These are phyloP conservation scores for Fonsecaea pedrosoi DNA, from an alignment of 2,329 filamentous ascomycete species.

Conservation along the genomic window DNA sequence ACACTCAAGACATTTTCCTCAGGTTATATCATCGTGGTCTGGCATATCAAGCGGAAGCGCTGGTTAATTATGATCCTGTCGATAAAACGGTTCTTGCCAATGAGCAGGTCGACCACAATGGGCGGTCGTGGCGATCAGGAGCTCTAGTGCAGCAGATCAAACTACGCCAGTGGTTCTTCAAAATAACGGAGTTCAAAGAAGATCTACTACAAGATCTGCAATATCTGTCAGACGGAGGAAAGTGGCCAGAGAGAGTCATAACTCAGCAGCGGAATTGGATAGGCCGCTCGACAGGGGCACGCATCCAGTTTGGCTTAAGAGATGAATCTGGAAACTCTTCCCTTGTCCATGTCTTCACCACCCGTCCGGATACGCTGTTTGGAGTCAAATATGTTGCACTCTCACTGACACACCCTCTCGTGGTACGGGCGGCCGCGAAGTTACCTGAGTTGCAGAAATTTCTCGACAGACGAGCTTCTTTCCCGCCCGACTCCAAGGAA, in stretches of 20 bases:
- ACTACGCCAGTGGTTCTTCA: constrained; percentile 91
- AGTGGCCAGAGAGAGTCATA: constrained; percentile 83
- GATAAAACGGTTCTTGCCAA: constrained; percentile 91
- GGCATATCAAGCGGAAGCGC: constrained; percentile 80
- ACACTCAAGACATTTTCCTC: constrained; percentile 85
- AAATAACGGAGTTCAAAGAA: constrained; percentile 79
- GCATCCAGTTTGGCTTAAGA: constrained; percentile 71
- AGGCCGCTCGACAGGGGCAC: constrained; percentile 76
- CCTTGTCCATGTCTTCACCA: constrained; percentile 74
- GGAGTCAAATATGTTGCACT: constrained; percentile 86
- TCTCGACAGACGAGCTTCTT: constrained; percentile 61
- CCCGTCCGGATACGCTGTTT: constrained; percentile 83
- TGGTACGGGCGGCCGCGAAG: constrained; percentile 64
- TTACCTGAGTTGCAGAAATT: constrained; percentile 72
- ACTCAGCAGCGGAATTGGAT: constrained; percentile 89
- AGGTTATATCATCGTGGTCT: constrained; percentile 75
- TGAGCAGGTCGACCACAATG: constrained; percentile 85
- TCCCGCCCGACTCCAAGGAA: constrained; percentile 63
- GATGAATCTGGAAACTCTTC: constrained; percentile 39
- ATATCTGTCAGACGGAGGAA: constrained; percentile 64
- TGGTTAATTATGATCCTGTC: constrained; percentile 90
- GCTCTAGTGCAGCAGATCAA: constrained; percentile 92
- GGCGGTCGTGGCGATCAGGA: constrained; percentile 80
- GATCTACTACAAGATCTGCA: constrained; percentile 74
- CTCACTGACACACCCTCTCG: constrained; percentile 74